Evolutionary conservation across 2,329 filamentous ascomycete species (phyloP), one percentile per base, ranked within the genome.

Genomic region (Fusarium subglutinans): DNA sequence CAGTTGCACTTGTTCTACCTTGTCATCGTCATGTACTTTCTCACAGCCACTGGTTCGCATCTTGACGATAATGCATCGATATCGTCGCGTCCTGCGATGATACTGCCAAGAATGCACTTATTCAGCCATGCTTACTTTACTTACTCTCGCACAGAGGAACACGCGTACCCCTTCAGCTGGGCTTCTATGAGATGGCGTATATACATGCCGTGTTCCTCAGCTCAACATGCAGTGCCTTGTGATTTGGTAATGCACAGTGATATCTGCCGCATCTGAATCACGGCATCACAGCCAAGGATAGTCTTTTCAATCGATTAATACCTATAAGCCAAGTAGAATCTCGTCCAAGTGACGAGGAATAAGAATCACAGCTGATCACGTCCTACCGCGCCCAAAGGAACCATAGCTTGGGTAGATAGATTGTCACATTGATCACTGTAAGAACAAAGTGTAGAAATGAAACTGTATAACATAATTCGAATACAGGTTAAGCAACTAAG

Each of bases 71-170:
- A 41, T 41, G 26, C 45, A 22, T 22, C 5, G 5, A 20, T 24
- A 33, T 38, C n/a, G 13, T 28, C 30, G 33, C 18, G 20, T 8
- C 22, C 22, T 50, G 47, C 12, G 15, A 24, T 35, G 48, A 22
- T 24, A 51, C 38, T 24, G 35, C 40, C n/a, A 56, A 65, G 41
- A 26, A 15, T 58, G 18, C 37, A 55, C 47, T 14, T 35, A 54
- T 33, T 48, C 64, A 74, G 58, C 62, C 58, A 60, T 43, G n/a
- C 30, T 30, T 30, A 30, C 28, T 30, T 63, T 33, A 26, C 30
- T 64, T 33, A 26, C 51, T 50, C 33, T 48, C 62, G 26, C 26
- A 41, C 35, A 28, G 17, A 56, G 28, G 24, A 28, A 48, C 35
- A 24, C 33, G 48, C 40, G 20, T n/a, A 47, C n/a, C 26, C 26